Conservation (phyloP, 2,329 filamentous ascomycete genomes). For the Claviceps africana region DNA sequence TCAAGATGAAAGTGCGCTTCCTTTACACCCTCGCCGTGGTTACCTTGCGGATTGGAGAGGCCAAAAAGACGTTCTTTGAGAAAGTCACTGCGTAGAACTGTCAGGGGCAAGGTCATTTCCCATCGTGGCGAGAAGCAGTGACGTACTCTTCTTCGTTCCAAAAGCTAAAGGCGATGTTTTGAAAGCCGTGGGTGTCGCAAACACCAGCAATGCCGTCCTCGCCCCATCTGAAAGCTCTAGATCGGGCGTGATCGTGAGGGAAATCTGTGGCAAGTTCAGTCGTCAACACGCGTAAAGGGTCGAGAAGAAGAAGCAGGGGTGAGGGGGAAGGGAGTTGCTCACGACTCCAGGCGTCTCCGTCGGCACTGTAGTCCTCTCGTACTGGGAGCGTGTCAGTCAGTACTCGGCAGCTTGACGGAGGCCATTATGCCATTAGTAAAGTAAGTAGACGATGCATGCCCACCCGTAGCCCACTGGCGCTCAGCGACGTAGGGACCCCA, state of each 20-base stretch:
- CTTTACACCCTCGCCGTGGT: slow-evolving; percentile 94
- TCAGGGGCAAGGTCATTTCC: neutral
- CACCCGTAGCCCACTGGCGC: slow-evolving; percentile 88
- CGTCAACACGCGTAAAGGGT: neutral
- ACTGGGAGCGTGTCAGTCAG: slow-evolving; percentile 32
- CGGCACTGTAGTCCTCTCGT: slow-evolving; percentile 77
- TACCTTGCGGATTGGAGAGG: slow-evolving; percentile 89
- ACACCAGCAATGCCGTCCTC: slow-evolving; percentile 96
- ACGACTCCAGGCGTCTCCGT: slow-evolving; percentile 95
- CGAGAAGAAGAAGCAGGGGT: slow-evolving; percentile 1
- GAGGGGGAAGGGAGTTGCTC: slow-evolving; percentile 38
- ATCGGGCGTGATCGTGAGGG: slow-evolving; percentile 80
- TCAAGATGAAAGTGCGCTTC: slow-evolving; percentile 94
- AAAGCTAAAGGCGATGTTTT: slow-evolving; percentile 91
- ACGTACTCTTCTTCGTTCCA: slow-evolving; percentile 90
- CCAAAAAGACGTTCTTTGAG: slow-evolving; percentile 93
- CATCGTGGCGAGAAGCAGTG: neutral
- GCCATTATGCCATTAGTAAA: too few species aligned
- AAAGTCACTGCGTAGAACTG: slow-evolving; percentile 48
- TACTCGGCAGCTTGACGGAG: slow-evolving; percentile 5
- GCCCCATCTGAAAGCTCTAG: slow-evolving; percentile 83
- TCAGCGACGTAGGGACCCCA: slow-evolving; percentile 93
- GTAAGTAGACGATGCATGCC: slow-evolving; percentile 16
- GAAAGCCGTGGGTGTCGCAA: slow-evolving; percentile 73
- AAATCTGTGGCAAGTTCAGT: slow-evolving; percentile 51